A percentile compares a stretch with the other conserved stretches of the same genome.
Conservation (phyloP, 306 rosid species). For the Corylus heterophylla region DNA sequence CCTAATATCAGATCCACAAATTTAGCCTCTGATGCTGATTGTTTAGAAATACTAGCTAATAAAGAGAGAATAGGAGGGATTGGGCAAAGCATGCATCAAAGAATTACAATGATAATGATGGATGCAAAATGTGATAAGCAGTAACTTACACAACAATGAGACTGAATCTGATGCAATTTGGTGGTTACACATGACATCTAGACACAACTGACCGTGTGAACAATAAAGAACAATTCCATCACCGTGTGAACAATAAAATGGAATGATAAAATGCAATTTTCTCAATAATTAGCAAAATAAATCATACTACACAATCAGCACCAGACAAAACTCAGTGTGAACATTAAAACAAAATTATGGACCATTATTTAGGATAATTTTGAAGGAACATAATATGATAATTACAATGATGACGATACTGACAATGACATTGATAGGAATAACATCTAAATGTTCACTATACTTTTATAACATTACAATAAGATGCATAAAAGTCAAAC, state of each 20-base stretch:
- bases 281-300: not conserved
- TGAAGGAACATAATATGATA: not conserved
- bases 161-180: not conserved
- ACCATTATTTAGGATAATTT: not conserved
- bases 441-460: not conserved
- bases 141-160: not conserved
- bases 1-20: not conserved
- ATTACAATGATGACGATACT: not conserved
- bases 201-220: not conserved
- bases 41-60: not conserved
- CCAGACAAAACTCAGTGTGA: not conserved
- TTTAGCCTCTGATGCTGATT: not conserved
- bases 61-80: not conserved
- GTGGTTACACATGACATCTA: not conserved
- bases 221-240: not conserved
- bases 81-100: not conserved
- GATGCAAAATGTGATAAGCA: not conserved
- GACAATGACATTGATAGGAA: not conserved
- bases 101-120: not conserved
- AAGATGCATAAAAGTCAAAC: constrained; percentile 34
- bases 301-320: not conserved
- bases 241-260: not conserved
- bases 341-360: not conserved
- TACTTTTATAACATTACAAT: constrained; percentile 4
- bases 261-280: not conserved